phyloP scores from a whole-genome alignment of 306 rosid genomes.

The Vigna mungo region DNA sequence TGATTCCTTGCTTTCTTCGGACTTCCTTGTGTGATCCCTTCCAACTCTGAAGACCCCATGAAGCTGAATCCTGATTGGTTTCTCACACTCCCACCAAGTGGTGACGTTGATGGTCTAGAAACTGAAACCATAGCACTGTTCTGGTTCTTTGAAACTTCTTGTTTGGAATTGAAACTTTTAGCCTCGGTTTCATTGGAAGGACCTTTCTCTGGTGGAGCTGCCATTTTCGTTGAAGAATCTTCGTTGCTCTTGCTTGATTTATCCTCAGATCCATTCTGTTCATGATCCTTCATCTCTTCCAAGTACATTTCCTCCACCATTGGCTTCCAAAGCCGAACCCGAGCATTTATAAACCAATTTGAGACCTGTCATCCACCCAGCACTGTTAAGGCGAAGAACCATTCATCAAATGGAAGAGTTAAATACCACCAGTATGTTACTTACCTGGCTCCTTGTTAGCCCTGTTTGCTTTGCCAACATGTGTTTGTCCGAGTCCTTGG shows the following conservation, averaged over 20 bases:
- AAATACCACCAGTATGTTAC: background rate
- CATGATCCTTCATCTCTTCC: slow-evolving; percentile 94
- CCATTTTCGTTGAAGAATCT: slow-evolving; percentile 63
- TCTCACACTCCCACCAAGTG: slow-evolving; percentile 58
- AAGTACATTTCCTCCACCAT: slow-evolving; percentile 98
- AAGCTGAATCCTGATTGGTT: slow-evolving; percentile 82
- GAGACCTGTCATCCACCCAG: slow-evolving; percentile 69
- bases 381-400: background rate
- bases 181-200: slow-evolving; percentile 51
- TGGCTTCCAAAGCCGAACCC: slow-evolving; percentile 99
- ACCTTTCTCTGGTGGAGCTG: slow-evolving; percentile 55
- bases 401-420: background rate
- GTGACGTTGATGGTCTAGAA: slow-evolving; percentile 61
- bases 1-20: slow-evolving; percentile 82
- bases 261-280: slow-evolving; percentile 69
- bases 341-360: slow-evolving; percentile 98
- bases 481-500: slow-evolving; percentile 96
- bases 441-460: slow-evolving; percentile 95
- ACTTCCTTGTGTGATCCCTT: slow-evolving; percentile 84
- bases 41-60: slow-evolving; percentile 87
- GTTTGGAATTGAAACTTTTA: slow-evolving; percentile 63
- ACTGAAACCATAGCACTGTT: slow-evolving; percentile 56
- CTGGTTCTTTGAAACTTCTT: slow-evolving; percentile 56
- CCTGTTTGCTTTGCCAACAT: slow-evolving; percentile 98
- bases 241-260: slow-evolving; percentile 72